Evolutionary conservation across 805 yeast genomes (phyloP), one percentile per base, ranked within the genome.

Genomic region (Ogataea zsoltii): DNA sequence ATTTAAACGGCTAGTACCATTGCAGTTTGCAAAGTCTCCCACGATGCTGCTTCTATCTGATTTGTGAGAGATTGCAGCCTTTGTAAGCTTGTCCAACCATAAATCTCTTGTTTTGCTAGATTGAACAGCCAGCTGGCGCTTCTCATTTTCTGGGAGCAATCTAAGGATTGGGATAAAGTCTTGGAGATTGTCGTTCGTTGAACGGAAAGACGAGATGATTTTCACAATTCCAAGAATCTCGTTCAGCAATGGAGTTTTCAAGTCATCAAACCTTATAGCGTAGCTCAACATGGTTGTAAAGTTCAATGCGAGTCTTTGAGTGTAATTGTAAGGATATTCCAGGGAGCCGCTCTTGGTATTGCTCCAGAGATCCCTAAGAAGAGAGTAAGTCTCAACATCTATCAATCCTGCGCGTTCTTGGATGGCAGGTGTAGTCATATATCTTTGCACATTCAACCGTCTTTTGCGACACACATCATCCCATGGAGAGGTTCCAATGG

Each of bases 401-500:
- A 68, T 57, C 39, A 67, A 59, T 4, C 58, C 59, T 17, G 62
- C 54, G 33, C 70, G 64, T 32, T 63, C 62, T 42, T 58, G 55
- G 41, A 70, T 61, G 1, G 71, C 65, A 2, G 70, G 70, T 4
- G 67, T 64, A 38, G 69, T 68, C 49, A 70, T 61, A 15, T 70
- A 70, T 15, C 66, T 53, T n/a, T 66, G 69, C 14, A 69, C 72
- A 12, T 68, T 71, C 30, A 61, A 54, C 19, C 71, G 47, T 42
- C 69, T 66, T n/a, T 63, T 58, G 35, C 57, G 57, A 38, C 71
- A 67, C 9, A 65, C 55, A n/a, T 65, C 72, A 29, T 63, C 59
- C 70, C 71, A 71, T 2, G 75, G 74, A 4, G 75, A 68, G 3
- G 75, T 70, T 7, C 75, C 75, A 31, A 70, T 69, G 1, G 75